Base-by-base conservation (phyloP, 306 rosid genomes). In the Notholithocarpus densiflorus region DNA sequence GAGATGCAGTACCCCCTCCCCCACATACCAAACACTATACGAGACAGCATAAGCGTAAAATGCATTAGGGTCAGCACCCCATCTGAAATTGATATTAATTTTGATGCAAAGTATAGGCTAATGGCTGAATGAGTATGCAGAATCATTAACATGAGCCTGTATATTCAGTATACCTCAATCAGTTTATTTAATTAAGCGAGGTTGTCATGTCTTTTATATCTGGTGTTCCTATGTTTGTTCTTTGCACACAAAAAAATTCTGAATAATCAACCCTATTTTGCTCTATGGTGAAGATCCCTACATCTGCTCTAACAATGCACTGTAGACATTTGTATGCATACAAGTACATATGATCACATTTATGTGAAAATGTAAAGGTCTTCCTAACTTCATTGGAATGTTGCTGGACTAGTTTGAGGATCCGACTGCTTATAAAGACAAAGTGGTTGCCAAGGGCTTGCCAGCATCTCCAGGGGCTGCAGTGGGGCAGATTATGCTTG, bases 391-490 rank as follows among this genome's bases (percentile, higher is more conserved):
- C 65, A 72, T 74, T 73, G 23, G 26, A 62, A 57, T 56, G 8
- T 82, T 83, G 61, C 75, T 84, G 85, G 82, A 73, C 73, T 80
- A 94, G 98, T 94, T 95, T 87, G 99, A 95, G 81, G 87, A 91
- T 91, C 93, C 92, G 56, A 83, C 89, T 59, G 80, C 89, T 68
- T 95, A 95, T 87, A 89, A 89, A 87, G 94, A 93, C 77, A 80
- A 87, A 57, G 98, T 95, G 75, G 51, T 95, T 51, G 92, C 98
- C 34, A 79, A 15, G 18, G 99, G 99, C 79, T 89, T 95, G 91
- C 98, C 98, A 68, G 99, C 98, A 62, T 95, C 99, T 70, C 98
- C 99, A 0, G 98, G 99, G 68, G 98, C 99, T 3, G 98, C 98
- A 72, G 90, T 95, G 75, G 99, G 99, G 78, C 96, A 91, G 86